Percentiles rank a stretch among this genome's conserved stretches.
These are phyloP conservation scores for Isabelozyma gotoi DNA, from an alignment of 805 yeast species.

Conservation along the genomic window DNA sequence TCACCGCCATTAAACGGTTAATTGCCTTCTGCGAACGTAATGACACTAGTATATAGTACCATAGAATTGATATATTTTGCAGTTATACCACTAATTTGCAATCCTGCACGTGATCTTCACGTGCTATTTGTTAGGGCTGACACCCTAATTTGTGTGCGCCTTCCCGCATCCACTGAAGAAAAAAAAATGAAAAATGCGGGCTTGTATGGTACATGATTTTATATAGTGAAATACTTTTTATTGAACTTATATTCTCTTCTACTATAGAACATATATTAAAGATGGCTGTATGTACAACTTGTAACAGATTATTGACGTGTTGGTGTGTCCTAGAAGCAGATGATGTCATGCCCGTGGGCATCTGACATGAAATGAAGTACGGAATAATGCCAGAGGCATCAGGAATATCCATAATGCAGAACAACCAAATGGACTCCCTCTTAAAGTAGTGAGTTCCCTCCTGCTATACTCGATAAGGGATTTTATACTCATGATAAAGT, in stretches of 20 bases:
- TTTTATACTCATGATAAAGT: too few relatives aligned
- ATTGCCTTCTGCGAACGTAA: constrained; percentile 51
- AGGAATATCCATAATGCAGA: too few relatives aligned
- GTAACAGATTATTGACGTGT: too few relatives aligned
- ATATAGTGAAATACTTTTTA: constrained; percentile 6
- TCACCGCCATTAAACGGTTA: constrained; percentile 69
- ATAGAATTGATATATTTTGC: neutral
- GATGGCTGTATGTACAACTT: constrained; percentile 26
- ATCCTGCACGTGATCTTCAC: neutral
- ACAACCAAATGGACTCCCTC: too few relatives aligned
- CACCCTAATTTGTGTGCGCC: neutral
- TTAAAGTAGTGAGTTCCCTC: too few relatives aligned
- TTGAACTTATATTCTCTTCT: neutral
- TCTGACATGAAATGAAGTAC: too few relatives aligned
- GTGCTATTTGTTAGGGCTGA: neutral
- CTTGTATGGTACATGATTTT: neutral
- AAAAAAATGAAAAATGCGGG: neutral
- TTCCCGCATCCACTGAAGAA: neutral
- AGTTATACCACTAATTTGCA: neutral
- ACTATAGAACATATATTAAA: constrained; percentile 10
- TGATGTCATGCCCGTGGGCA: too few relatives aligned
- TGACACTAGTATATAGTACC: neutral
- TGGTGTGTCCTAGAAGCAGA: constrained; percentile 2
- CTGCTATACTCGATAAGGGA: too few relatives aligned
- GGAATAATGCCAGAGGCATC: too few relatives aligned